Evolutionary conservation across 106 monocot species (phyloP).

Genomic region (Ottelia alismoides): DNA sequence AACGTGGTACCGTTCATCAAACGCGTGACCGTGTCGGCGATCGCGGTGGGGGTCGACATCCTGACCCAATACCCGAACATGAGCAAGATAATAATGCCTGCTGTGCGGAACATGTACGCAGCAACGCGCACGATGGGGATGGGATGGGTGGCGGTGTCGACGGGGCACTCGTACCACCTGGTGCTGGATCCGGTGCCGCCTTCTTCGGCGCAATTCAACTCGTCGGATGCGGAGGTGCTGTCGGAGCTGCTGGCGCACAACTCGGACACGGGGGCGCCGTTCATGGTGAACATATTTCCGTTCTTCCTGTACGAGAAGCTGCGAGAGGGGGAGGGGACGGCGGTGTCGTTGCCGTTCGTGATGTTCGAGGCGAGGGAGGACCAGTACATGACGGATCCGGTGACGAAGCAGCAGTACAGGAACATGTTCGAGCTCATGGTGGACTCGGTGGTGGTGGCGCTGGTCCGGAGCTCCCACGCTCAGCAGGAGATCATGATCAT

Average conservation of each 20-base stretch:
- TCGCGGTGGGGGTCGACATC: constrained; percentile 4
- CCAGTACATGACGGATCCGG: neutral
- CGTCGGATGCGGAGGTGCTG: neutral
- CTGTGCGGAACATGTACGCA: neutral
- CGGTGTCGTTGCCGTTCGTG: neutral
- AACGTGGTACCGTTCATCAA: neutral
- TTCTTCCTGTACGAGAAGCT: constrained; percentile 1
- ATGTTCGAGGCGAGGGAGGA: neutral
- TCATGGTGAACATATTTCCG: neutral
- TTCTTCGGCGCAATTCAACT: constrained; percentile 2
- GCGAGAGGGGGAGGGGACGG: neutral
- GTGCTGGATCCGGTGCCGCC: neutral
- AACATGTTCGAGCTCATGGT: constrained; percentile 9
- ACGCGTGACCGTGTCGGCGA: neutral
- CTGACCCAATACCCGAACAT: neutral
- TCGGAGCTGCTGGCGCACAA: neutral
- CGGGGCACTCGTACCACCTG: neutral
- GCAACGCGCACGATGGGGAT: neutral
- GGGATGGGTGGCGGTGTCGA: neutral
- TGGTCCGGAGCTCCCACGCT: neutral
- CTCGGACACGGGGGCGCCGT: neutral
- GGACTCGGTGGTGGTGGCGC: neutral
- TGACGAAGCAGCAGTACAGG: neutral
- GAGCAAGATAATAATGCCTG: neutral
- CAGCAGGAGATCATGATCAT: neutral